Conservation (phyloP, 1,284 basidiomycete genomes). For the Trametes versicolor region DNA sequence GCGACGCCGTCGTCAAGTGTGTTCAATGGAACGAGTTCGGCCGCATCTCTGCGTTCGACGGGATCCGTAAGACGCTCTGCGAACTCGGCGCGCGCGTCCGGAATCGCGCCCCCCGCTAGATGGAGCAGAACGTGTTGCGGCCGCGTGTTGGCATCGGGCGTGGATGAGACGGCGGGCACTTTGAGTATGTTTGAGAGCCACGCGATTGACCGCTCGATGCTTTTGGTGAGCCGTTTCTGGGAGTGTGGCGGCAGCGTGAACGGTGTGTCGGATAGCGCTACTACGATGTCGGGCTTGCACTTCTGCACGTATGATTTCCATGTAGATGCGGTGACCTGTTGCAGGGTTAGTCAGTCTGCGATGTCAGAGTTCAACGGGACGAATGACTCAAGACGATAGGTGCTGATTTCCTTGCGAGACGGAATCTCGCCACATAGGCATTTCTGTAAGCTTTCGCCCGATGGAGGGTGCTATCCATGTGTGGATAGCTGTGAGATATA, state of each 20-base stretch:
- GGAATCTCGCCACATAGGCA: too few relatives aligned
- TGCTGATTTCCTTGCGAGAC: too few relatives aligned
- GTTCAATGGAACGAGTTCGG: constrained; percentile 57
- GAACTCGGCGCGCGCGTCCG: constrained; percentile 70
- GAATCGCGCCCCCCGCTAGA: constrained; percentile 68
- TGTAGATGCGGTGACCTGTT: constrained; percentile 62
- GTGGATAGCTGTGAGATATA: too few relatives aligned
- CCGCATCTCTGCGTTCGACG: constrained; percentile 64
- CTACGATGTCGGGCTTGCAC: constrained; percentile 74
- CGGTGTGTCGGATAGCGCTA: constrained; percentile 77
- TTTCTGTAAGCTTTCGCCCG: too few relatives aligned
- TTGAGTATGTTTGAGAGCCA: constrained; percentile 69
- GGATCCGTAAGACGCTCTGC: constrained; percentile 64
- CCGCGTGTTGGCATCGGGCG: constrained; percentile 6
- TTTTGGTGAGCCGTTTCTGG: constrained; percentile 79
- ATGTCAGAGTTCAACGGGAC: too few relatives aligned
- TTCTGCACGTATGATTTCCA: constrained; percentile 62
- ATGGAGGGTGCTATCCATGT: too few relatives aligned
- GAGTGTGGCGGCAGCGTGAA: constrained; percentile 70
- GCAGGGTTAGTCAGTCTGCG: not conserved
- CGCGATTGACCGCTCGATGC: constrained; percentile 68
- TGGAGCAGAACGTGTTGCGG: constrained; percentile 59
- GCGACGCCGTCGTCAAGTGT: constrained; percentile 71
- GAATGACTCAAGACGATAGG: too few relatives aligned
- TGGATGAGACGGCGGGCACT: constrained; percentile 1